A percentile compares a stretch with the other conserved stretches of the same genome.
These are phyloP conservation scores for Debaryomyces subglobosus DNA, from an alignment of 1,139 yeast genomes.

Conservation along the genomic window DNA sequence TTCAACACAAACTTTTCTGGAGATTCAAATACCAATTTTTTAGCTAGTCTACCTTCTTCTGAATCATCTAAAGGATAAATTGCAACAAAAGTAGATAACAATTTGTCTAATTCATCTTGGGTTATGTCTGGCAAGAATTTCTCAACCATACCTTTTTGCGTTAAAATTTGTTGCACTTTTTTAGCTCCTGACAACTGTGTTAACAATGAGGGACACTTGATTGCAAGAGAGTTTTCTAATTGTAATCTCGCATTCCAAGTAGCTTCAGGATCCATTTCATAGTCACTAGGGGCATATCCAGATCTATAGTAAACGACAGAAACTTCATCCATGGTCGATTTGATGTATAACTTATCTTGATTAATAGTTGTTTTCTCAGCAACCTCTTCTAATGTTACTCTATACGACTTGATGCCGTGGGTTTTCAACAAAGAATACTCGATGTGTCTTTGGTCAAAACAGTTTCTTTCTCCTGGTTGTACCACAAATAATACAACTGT, in stretches of 20 bases:
- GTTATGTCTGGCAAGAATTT: slow-evolving; percentile 45
- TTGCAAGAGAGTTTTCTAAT: slow-evolving; percentile 76
- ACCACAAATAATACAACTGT: slow-evolving; percentile 77
- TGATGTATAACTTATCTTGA: slow-evolving; percentile 52
- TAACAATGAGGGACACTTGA: slow-evolving; percentile 86
- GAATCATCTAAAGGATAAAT: slow-evolving; percentile 85
- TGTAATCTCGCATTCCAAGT: slow-evolving; percentile 79
- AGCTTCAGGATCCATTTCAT: slow-evolving; percentile 47
- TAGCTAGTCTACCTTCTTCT: slow-evolving; percentile 64
- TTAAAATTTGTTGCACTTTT: slow-evolving; percentile 86
- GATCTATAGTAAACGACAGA: slow-evolving; percentile 89
- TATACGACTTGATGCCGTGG: slow-evolving; percentile 59
- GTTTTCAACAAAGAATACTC: slow-evolving; percentile 68
- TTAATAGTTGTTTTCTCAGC: slow-evolving; percentile 41
- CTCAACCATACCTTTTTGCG: slow-evolving; percentile 52
- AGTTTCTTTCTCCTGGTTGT: slow-evolving; percentile 84
- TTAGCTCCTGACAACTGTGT: slow-evolving; percentile 93
- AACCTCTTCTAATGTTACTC: slow-evolving; percentile 71
- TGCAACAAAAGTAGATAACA: slow-evolving; percentile 73
- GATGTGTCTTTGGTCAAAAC: slow-evolving; percentile 84
- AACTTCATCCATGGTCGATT: slow-evolving; percentile 65
- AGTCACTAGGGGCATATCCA: slow-evolving; percentile 84
- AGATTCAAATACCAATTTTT: slow-evolving; percentile 62
- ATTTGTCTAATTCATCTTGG: slow-evolving; percentile 27
- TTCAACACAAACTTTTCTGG: slow-evolving; percentile 82